Base-by-base conservation (phyloP, 140 eudicot species). In the Stevia rebaudiana region DNA sequence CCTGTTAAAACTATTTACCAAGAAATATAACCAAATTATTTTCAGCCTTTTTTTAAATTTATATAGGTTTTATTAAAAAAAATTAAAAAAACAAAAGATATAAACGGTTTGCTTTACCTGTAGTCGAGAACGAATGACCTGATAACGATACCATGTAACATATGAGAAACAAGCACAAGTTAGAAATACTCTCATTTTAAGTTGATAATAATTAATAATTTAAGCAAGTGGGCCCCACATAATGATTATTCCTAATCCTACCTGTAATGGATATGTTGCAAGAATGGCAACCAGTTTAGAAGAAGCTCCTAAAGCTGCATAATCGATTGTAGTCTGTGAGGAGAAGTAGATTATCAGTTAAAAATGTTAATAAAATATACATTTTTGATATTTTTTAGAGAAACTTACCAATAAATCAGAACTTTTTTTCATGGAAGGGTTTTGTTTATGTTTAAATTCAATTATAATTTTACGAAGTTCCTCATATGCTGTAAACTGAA, bases 61-160 rank as follows among this genome's bases (percentile, higher is more conserved):
- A 28, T 28, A 28, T 28, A 28, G 33, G n/a, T n/a, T n/a, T n/a
- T n/a, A n/a, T n/a, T n/a, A n/a, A n/a, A 54, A 33, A 47, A 24
- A 37, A 42, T 12, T n/a, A 53, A 12, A 63, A 46, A 55, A 63
- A 66, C 11, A 10, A 40, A 40, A 67, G 11, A 55, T 30, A 24
- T 36, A 64, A 58, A 68, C 12, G 11, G 11, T 11, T 61, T 8
- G 9, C 2, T 51, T 72, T 79, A 88, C 98, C 98, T 92, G 98
- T 72, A 92, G 84, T 65, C 98, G 80, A 71, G 98, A 68, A 44
- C 98, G 96, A 53, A 92, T 81, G 71, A 92, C 98, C 98, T 91
- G 86, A 74, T 61, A 60, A 21, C 5, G n/a, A 28, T 13, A 42
- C 25, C 49, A 68, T 39, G 24, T 61, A 22, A 46, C 42, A 55